Evolutionary conservation across 1,284 basidiomycete species (phyloP).

Genomic region (Schizophyllum commune): DNA sequence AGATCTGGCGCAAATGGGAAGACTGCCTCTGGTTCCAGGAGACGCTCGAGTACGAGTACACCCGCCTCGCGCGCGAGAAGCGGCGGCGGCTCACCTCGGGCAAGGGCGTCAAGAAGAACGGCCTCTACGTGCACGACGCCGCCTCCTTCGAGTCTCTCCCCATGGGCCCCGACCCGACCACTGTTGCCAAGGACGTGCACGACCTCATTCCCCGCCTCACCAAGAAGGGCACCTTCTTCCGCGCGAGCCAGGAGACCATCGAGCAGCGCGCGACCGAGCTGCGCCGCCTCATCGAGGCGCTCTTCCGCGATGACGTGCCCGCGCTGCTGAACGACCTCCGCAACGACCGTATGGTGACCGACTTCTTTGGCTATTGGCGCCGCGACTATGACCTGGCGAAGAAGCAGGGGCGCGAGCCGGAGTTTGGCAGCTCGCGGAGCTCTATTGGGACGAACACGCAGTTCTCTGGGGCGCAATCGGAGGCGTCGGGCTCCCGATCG

Average conservation of each 20-base stretch:
- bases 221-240: constrained; percentile 65
- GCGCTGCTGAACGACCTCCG: constrained; percentile 58
- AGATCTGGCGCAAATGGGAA: constrained; percentile 73
- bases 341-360: constrained; percentile 45
- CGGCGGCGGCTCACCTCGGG: constrained; percentile 54
- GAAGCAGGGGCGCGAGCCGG: constrained; percentile 22
- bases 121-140: constrained; percentile 60
- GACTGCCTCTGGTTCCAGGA: constrained; percentile 73
- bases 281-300: constrained; percentile 43
- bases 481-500: not conserved
- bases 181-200: constrained; percentile 60
- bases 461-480: not conserved
- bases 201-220: constrained; percentile 55
- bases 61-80: constrained; percentile 52
- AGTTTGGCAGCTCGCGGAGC: not conserved
- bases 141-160: constrained; percentile 80
- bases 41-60: constrained; percentile 55
- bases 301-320: constrained; percentile 56
- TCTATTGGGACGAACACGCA: not conserved
- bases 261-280: constrained; percentile 57
- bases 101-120: constrained; percentile 69
- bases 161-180: constrained; percentile 68
- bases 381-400: constrained; percentile 55
- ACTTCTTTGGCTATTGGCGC: constrained; percentile 74
- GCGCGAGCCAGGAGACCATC: constrained; percentile 57